Evolutionary conservation across 345 rosid species (phyloP).

Genomic region (Laguncularia racemosa): DNA sequence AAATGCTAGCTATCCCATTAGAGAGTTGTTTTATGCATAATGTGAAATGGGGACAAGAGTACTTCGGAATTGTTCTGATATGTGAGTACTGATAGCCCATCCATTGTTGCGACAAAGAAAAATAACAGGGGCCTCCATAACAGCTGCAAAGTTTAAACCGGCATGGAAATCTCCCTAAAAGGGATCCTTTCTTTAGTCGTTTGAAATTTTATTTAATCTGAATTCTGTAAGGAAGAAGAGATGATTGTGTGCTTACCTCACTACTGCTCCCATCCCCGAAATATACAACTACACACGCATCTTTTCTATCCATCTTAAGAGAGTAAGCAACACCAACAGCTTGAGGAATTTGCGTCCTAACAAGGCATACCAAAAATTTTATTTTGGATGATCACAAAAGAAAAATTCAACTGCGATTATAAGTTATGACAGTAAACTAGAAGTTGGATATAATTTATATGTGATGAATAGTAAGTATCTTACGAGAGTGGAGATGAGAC

Average conservation of each 20-base stretch:
- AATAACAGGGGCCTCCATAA: slow-evolving; percentile 60
- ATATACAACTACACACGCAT: slow-evolving; percentile 57
- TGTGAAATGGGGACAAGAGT: slow-evolving; percentile 6
- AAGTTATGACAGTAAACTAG: not conserved
- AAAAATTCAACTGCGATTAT: not conserved
- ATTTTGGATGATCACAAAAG: not conserved
- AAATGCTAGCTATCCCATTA: not conserved
- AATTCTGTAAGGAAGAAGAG: not conserved
- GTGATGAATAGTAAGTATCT: slow-evolving; percentile 3
- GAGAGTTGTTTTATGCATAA: not conserved
- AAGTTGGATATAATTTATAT: not conserved
- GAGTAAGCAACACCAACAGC: slow-evolving; percentile 73
- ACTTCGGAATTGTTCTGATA: slow-evolving; percentile 76
- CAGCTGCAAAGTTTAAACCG: slow-evolving; percentile 82
- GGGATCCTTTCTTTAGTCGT: not conserved
- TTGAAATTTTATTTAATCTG: not conserved
- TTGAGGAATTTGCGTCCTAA: slow-evolving; percentile 77
- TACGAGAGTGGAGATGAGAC: slow-evolving; percentile 78
- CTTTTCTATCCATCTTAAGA: slow-evolving; percentile 64
- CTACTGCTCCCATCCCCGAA: slow-evolving; percentile 76
- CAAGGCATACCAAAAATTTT: not conserved
- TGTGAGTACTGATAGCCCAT: slow-evolving; percentile 80
- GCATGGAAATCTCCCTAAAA: slow-evolving; percentile 87
- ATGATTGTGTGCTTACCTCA: slow-evolving; percentile 36
- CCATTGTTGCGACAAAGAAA: slow-evolving; percentile 83